Conservation (phyloP, 2,329 filamentous ascomycete genomes). For the Diaporthe vexans region DNA sequence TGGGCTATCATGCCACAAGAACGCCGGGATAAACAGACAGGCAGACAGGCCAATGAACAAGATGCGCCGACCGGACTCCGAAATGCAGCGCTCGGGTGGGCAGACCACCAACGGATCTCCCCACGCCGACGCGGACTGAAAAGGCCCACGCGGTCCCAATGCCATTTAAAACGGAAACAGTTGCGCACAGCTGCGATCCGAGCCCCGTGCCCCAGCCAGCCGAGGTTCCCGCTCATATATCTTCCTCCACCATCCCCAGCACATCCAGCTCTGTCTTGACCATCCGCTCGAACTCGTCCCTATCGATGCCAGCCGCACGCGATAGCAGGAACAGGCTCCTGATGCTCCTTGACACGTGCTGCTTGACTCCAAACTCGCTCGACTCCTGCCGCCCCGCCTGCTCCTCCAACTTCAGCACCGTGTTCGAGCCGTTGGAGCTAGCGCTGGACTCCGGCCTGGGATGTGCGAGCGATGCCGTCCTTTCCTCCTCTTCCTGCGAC, state of each 20-base stretch:
- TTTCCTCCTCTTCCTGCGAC: slow-evolving; percentile 55
- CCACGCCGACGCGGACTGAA: slow-evolving; percentile 3
- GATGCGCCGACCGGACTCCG: slow-evolving; percentile 39
- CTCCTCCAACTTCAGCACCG: slow-evolving; percentile 74
- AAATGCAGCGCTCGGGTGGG: slow-evolving; percentile 28
- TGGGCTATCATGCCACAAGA: background rate
- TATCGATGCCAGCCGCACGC: slow-evolving; percentile 78
- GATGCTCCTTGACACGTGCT: slow-evolving; percentile 83
- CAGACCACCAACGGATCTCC: slow-evolving; percentile 27
- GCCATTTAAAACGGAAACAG: background rate
- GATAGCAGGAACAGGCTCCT: slow-evolving; percentile 83
- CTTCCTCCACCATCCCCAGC: slow-evolving; percentile 77
- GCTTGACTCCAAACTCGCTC: slow-evolving; percentile 80
- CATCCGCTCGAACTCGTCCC: slow-evolving; percentile 80
- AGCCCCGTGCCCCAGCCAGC: background rate
- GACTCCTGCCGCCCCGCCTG: slow-evolving; percentile 70
- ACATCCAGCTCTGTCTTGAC: slow-evolving; percentile 80
- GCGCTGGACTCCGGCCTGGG: slow-evolving; percentile 72
- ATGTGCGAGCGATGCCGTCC: slow-evolving; percentile 60
- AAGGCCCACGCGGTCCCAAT: slow-evolving; percentile 15
- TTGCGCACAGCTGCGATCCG: background rate
- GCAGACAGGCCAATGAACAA: background rate
- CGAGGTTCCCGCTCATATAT: slow-evolving; percentile 38
- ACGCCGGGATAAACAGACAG: background rate
- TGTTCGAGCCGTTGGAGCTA: slow-evolving; percentile 67